phyloP scores from a whole-genome alignment of 768 basidiomycete genomes.

The Calvatia gigantea region DNA sequence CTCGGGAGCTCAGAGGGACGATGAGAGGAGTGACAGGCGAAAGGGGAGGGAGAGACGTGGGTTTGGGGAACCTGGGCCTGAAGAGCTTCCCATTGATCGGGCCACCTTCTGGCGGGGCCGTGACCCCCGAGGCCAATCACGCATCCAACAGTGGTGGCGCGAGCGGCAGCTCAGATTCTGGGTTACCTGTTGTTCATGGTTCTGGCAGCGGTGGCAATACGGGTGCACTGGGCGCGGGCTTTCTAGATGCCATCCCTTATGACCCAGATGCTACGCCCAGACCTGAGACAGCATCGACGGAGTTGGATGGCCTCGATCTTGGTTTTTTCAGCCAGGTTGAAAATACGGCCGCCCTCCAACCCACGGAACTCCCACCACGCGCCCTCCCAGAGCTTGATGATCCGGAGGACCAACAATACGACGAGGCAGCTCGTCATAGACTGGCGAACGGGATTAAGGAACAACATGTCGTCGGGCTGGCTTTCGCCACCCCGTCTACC shows the following conservation, averaged over 20 bases:
- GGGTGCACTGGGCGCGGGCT: background rate
- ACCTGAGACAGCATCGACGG: background rate
- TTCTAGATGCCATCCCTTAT: background rate
- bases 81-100: background rate
- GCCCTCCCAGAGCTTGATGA: background rate
- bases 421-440: background rate
- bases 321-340: background rate
- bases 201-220: background rate
- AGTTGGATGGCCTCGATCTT: background rate
- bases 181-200: background rate
- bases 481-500: constrained; percentile 3
- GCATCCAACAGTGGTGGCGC: background rate
- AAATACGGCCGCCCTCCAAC: background rate
- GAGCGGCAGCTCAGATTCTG: background rate
- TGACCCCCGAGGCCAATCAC: background rate
- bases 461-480: background rate
- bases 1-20: background rate
- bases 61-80: background rate
- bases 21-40: background rate
- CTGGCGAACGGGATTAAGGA: background rate
- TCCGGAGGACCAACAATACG: background rate
- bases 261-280: background rate
- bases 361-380: background rate
- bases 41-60: background rate
- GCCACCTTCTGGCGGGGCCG: background rate